Evolutionary conservation across 345 rosid species (phyloP).

Genomic region (Eucalyptus erythrocorys): DNA sequence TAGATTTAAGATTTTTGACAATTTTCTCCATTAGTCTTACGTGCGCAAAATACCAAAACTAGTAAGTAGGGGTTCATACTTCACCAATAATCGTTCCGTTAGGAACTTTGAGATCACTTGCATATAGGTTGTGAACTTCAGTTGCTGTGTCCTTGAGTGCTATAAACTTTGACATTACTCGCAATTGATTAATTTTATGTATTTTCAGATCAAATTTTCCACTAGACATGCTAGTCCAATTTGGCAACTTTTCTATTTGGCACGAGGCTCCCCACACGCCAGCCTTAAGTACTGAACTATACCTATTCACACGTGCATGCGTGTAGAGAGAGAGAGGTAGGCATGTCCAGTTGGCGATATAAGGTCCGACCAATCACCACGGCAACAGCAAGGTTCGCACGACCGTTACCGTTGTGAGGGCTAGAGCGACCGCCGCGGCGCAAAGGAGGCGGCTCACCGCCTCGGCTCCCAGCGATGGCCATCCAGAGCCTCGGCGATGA

Average conservation of each 20-base stretch:
- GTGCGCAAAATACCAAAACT: no score
- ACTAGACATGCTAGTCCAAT: neutral
- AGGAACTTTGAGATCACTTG: neutral
- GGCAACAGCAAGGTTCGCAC: neutral
- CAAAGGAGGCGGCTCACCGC: neutral
- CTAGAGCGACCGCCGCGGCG: accelerated
- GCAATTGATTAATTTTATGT: neutral
- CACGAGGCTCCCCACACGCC: neutral
- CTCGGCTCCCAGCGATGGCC: neutral
- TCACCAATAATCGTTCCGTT: neutral
- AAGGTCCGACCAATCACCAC: neutral
- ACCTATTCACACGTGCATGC: neutral
- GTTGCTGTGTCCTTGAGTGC: neutral
- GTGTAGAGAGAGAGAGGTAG: neutral
- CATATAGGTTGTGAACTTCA: neutral
- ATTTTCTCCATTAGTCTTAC: accelerated
- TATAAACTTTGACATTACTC: neutral
- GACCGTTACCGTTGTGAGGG: neutral
- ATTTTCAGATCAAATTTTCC: neutral
- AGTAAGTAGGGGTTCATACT: no score
- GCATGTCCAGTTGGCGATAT: neutral
- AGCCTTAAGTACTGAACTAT: neutral
- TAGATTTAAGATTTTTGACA: neutral
- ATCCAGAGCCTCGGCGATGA: neutral
- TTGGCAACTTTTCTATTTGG: neutral